Base-by-base conservation (phyloP, 257 asterid genomes). In the Solanum appendiculatum region DNA sequence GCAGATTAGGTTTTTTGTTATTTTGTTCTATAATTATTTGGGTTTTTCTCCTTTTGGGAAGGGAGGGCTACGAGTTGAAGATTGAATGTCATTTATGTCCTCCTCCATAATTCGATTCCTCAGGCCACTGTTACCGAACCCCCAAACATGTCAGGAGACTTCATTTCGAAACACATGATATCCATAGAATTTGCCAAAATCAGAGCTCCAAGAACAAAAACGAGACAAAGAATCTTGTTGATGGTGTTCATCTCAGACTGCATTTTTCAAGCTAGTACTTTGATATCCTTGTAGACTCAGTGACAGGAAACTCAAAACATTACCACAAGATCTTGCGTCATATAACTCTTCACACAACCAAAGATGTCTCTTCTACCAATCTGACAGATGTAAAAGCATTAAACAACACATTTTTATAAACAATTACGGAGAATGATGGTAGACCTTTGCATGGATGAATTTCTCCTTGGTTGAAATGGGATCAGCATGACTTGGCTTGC, bases 361-460 rank as follows among this genome's bases (percentile, higher is more conserved):
- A 81, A 48, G 69, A 46, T 48, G 31, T 81, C 44, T 81, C 85
- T 81, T 48, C 68, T 29, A 81, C 31, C 48, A 81, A 48, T 81
- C 44, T 80, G 84, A 81, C 31, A 31, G 31, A 81, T 29, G 18
- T 18, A 81, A 48, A 46, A 81, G 29, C 15, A 81, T 46, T 44
- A 46, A 78, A 78, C 37, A 42, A 18, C 68, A 20, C 68, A 48
- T 16, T 48, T 31, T 80, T 37, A 33, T 46, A 48, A 81, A 31
- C 37, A 58, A 44, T 66, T 31, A 21, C 20, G 64, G 33, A 11
- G 68, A n/a, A 68, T 31, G 64, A 88, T 58, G 36, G 54, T 18
- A 48, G 90, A 97, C 99, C 97, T 97, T 97, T 84, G 96, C 98
- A 90, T 97, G 98, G 89, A 97, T 97, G 89, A 93, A 97, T 90